Percentiles rank a stretch among this genome's conserved stretches.
Conservation (phyloP, 164 flowering plant species). For the Tetrastigma voinierianum region DNA sequence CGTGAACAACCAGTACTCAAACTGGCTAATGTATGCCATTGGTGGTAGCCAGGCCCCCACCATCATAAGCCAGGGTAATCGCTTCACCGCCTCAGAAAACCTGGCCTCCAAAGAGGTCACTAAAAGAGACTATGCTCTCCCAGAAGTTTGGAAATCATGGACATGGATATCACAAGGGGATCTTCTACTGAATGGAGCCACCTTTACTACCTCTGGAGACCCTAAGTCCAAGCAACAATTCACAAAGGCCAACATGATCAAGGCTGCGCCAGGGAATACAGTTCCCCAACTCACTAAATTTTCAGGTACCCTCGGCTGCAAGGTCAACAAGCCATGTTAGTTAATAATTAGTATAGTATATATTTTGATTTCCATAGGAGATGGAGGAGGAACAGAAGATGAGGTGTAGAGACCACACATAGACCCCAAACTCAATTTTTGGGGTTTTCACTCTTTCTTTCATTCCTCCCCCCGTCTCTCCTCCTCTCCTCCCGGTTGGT, state of each 20-base stretch:
- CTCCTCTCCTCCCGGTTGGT: no score
- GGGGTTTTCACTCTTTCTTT: no score
- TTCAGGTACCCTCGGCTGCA: conserved; percentile 44
- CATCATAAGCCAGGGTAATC: conserved; percentile 63
- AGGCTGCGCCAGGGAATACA: conserved; percentile 31
- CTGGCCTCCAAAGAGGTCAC: conserved; percentile 38
- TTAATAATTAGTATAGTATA: no score
- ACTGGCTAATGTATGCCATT: conserved; percentile 69
- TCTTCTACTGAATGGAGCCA: conserved; percentile 43
- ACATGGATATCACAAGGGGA: conserved; percentile 54
- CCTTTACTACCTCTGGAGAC: conserved; percentile 40
- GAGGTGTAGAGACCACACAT: no score
- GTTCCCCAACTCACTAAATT: conserved; percentile 40
- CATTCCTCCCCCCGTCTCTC: no score
- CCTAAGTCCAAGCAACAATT: conserved; percentile 11
- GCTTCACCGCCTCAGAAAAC: conserved; percentile 50
- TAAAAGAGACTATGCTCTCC: conserved; percentile 32
- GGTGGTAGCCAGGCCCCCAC: conserved; percentile 59
- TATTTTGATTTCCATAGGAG: no score
- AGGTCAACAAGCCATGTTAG: conserved; percentile 18
- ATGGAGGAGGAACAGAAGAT: no score
- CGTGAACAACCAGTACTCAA: conserved; percentile 68
- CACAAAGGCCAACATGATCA: conserved; percentile 23
- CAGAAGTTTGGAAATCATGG: conserved; percentile 41
- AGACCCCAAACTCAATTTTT: no score